Evolutionary conservation across 202 grass and related monocot genomes (phyloP).

Genomic region (Tripidium arundinaceum): DNA sequence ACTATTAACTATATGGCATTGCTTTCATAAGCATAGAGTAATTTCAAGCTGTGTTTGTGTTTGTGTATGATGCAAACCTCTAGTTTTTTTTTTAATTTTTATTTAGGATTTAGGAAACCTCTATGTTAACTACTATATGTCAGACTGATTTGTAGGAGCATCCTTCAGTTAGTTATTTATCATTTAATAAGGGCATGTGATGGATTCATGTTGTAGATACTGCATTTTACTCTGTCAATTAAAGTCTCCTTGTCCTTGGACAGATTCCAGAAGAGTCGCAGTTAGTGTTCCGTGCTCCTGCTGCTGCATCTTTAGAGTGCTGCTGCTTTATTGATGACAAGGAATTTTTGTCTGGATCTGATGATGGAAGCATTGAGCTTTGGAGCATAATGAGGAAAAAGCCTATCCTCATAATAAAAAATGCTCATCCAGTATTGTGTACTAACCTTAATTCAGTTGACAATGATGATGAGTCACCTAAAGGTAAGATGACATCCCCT

Average conservation of each 20-base stretch:
- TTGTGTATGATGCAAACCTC: background rate
- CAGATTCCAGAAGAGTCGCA: slow-evolving; percentile 90
- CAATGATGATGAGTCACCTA: slow-evolving; percentile 23
- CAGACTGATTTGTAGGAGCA: background rate
- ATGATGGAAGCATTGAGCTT: slow-evolving; percentile 78
- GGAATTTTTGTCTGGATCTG: slow-evolving; percentile 80
- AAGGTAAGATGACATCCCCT: slow-evolving; percentile 30
- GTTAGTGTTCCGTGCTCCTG: slow-evolving; percentile 72
- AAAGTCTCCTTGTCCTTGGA: slow-evolving; percentile 4
- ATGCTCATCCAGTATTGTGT: slow-evolving; percentile 53
- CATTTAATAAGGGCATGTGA: background rate
- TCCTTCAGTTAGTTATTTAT: background rate
- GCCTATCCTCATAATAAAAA: slow-evolving; percentile 69
- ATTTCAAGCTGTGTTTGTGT: background rate
- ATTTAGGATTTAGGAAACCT: background rate
- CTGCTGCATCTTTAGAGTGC: slow-evolving; percentile 67
- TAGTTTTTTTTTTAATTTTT: background rate
- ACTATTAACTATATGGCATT: background rate
- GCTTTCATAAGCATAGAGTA: background rate
- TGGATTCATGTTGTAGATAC: background rate
- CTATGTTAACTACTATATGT: background rate
- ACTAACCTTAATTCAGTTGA: background rate
- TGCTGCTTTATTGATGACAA: slow-evolving; percentile 81
- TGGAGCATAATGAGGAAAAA: slow-evolving; percentile 83
- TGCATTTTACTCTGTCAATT: background rate